A percentile compares a stretch with the other conserved stretches of the same genome.
These are phyloP conservation scores for Salix brachista DNA, from an alignment of 345 rosid genomes.

Conservation along the genomic window DNA sequence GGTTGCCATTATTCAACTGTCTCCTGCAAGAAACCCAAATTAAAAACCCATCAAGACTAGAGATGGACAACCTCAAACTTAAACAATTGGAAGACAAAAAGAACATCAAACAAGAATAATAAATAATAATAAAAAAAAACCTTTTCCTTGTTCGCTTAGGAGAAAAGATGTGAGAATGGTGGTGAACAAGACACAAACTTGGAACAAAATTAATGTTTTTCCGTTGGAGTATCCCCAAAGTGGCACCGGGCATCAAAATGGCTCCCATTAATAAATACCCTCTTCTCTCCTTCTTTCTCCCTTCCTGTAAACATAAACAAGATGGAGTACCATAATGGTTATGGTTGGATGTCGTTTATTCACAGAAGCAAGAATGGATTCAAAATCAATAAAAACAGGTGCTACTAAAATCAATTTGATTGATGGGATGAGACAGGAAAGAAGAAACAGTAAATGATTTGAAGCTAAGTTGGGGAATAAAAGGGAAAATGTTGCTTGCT, in stretches of 20 bases:
- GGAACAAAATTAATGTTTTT: background rate
- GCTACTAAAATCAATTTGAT: no score
- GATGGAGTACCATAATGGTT: background rate
- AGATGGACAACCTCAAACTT: background rate
- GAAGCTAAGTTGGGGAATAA: no score
- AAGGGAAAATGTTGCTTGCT: no score
- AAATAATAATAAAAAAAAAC: background rate
- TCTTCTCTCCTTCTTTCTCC: no score
- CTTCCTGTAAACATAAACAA: background rate
- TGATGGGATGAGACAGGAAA: no score
- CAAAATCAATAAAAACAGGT: no score
- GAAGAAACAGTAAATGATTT: no score
- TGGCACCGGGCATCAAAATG: background rate
- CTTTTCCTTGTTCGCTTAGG: conserved; percentile 14
- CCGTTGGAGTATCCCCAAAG: conserved; percentile 11
- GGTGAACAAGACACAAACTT: conserved; percentile 3
- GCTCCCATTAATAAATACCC: conserved; percentile 9
- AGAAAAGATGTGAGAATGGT: conserved; percentile 11
- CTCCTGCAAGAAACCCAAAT: conserved; percentile 27
- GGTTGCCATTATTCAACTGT: conserved; percentile 6
- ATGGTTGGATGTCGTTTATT: no score
- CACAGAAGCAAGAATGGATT: no score
- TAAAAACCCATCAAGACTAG: background rate
- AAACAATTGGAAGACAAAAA: background rate
- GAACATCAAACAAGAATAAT: background rate